Base-by-base conservation (phyloP, 192 early-diverging fungal species). In the Backusella parvicylindrica region DNA sequence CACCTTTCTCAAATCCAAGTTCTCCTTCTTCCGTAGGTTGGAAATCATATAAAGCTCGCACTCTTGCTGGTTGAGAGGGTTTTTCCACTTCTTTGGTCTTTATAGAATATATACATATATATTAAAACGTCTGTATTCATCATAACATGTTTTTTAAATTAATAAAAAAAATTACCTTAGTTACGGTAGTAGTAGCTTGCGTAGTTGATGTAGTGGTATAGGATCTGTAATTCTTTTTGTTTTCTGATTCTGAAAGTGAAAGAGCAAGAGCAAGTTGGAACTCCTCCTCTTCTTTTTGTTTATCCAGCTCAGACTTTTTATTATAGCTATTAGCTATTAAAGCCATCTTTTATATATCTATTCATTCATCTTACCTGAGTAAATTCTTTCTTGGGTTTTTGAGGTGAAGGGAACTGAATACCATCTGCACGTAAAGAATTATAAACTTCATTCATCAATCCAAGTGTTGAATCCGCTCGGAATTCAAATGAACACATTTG, bases 11-110 rank as follows among this genome's bases (percentile, higher is more conserved):
- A 70, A 99, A 94, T 9, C 92, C 92, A 26, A 99, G 89, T 79
- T 99, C 98, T 47, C 96, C 96, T 40, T 88, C 84, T 75, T 98
- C 96, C 1, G 93, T 91, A 8, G 95, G 93, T 47, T 87, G 81
- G 80, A 98, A 99, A 76, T 99, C 98, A 77, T 96, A 99, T 47
- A 98, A 83, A 12, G 96, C 96, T 63, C 92, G 89, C 15, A 98
- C 98, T 41, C 92, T 88, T 49, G 95, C 93, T 70, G 92, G 83
- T n/a, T 87, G 84, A 26, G 87, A 71, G 16, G 69, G 75, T 3
- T 73, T 73, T 67, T 67, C 65, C 35, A 79, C 75, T 0, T 79
- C 70, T 60, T 60, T 16, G 77, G 73, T 13, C 76, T 36, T 26
- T 53, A 53, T 0, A 31, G 1, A 56, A 35, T 30, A 11, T 35